Evolutionary conservation across 768 basidiomycete species (phyloP), one percentile per base, ranked within the genome.

Genomic region (Naganishia vishniacii): DNA sequence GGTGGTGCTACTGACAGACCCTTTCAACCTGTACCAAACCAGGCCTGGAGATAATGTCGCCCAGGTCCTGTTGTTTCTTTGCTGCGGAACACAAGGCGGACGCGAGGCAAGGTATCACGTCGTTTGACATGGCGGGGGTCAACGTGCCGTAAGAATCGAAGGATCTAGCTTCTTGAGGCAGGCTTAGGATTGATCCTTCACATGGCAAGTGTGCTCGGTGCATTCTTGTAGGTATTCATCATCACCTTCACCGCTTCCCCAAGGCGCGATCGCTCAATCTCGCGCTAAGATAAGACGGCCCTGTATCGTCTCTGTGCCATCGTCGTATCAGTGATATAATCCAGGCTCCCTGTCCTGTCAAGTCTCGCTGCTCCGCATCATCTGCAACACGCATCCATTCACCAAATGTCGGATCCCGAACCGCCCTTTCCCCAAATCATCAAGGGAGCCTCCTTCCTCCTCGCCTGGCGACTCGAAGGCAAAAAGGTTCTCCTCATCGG

Each of bases 381-480:
- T 7, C 34, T 37, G 15, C 34, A 37, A 7, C 34, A n/a, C 34
- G 8, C 34, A 37, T 37, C 34, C n/a, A n/a, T n/a, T n/a, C n/a
- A n/a, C n/a, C n/a, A n/a, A n/a, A 56, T 56, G 53, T 2, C 53
- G 34, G 53, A 56, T n/a, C 11, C 61, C 15, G 61, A 62, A 46
- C 37, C 48, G 20, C 62, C 48, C 9, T 61, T 46, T 46, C 74
- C 74, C 0, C 40, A 68, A 1, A 72, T 76, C 68, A 46, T 66
- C 41, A 70, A 69, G 18, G 86, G 87, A 13, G 85, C 85, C 7
- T 93, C 92, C 1, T 83, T 97, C 47, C 83, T 97, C 42, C 80
- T 97, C 68, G 94, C 95, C 37, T 95, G 90, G 88, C 92, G 94
- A 77, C 87, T 98, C 75, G 85, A 84, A 64, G 79, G 82, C 69